Conservation (phyloP, 78 protist species). For the Dictyostelium intermedium region DNA sequence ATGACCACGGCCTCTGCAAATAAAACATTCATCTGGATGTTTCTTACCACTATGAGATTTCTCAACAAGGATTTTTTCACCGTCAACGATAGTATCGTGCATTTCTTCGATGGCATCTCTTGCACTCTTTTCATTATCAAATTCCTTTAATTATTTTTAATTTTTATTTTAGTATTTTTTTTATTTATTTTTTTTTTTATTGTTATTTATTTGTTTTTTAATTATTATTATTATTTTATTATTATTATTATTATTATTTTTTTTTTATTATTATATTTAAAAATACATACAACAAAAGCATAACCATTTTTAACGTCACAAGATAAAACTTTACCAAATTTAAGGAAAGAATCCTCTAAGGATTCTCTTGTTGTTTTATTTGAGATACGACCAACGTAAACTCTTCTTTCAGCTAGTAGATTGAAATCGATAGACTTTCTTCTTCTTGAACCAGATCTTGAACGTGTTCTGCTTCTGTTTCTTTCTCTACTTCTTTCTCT, state of each 20-base stretch:
- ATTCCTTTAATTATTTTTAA: conserved; percentile 13
- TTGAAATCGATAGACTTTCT: not conserved
- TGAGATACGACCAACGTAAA: conserved; percentile 43
- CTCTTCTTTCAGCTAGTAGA: conserved; percentile 37
- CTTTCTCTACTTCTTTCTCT: not conserved
- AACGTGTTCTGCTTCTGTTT: not conserved
- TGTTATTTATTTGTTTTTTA: not conserved
- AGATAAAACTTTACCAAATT: conserved; percentile 40
- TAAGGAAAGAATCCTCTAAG: conserved; percentile 5
- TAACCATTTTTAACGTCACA: conserved; percentile 43
- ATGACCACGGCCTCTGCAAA: conserved; percentile 56
- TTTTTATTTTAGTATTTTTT: no score
- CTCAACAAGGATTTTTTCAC: conserved; percentile 54
- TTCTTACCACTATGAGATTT: conserved; percentile 65
- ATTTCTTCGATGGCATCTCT: conserved; percentile 54
- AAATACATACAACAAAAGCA: conserved; percentile 74
- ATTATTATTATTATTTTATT: not conserved
- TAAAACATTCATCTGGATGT: conserved; percentile 59
- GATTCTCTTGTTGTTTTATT: not conserved
- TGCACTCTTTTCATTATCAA: conserved; percentile 68
- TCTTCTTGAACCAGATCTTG: conserved; percentile 16
- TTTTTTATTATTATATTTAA: not conserved
- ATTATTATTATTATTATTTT: not conserved
- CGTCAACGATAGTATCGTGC: conserved; percentile 2
- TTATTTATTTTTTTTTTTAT: not conserved